Base-by-base conservation (phyloP, 495 filamentous ascomycete species). In the Penicillium antarcticum region DNA sequence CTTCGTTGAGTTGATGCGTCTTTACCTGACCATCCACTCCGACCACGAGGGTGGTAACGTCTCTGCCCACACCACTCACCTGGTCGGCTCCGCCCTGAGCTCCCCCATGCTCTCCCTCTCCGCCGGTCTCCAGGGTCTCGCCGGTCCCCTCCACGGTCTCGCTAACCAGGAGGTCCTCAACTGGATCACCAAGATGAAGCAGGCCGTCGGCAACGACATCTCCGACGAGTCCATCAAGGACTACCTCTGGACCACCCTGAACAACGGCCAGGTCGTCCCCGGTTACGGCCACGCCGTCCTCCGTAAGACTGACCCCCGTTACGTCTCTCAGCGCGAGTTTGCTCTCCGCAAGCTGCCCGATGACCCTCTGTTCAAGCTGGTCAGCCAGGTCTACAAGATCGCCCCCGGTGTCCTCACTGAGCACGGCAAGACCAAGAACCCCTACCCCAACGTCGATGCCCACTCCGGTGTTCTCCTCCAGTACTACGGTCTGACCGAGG, bases 161-260 rank as follows among this genome's bases (percentile, higher is more conserved):
- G 94, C 94, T 71, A 97, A 97, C 83, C 94, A 98, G 79, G 94
- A 98, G 77, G 94, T 98, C 56, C 85, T 98, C 55, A 91, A 91
- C 79, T 98, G 95, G 95, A 87, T 98, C 63, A 89, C 87, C 57
- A 86, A 96, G 84, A 97, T 98, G 95, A 97, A 98, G 90, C 87
- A 88, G 74, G 72, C 79, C 56, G 78, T 98, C 63, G 94, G 94
- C 61, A 91, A 90, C 71, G 94, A 97, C 71, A 83, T 97, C 56
- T 91, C 87, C 72, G 94, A 97, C 77, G 75, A 92, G 79, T 84
- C 86, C 68, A 96, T 98, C 80, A 97, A 85, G 65, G 85, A 96
- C 69, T 98, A 98, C 80, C 87, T 98, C 53, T 98, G 94, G 94
- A 84, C 87, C 42, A 97, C 95, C 56, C 84, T 98, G 65, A 97